Evolutionary conservation across 305 asterid species (phyloP), one percentile per base, ranked within the genome.

Genomic region (Fraxinus sp.): DNA sequence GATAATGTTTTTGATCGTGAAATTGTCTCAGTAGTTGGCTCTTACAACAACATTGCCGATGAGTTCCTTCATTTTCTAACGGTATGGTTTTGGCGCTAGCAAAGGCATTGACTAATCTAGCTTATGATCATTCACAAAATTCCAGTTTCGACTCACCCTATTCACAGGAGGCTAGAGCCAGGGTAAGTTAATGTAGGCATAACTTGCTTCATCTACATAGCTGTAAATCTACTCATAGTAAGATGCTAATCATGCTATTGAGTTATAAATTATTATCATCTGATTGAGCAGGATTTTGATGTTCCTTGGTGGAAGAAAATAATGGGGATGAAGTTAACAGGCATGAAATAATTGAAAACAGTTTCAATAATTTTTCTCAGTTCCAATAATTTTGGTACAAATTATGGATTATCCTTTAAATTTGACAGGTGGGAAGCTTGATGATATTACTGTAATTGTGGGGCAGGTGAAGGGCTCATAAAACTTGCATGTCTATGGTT

Each of bases 241-340:
- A 14, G 32, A 22, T 22, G 24, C n/a, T n/a, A n/a, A n/a, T n/a
- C n/a, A 10, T 39, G 59, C 14, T 22, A 24, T 64, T 7, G 55
- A 16, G 71, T 64, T 20, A 3, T 20, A 59, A 66, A 16, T 13
- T 68, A 20, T 70, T 28, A 0, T 73, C 44, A 32, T 78, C 30
- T 71, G 85, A 32, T 28, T 80, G 76, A 32, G 57, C 90, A 94
- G 98, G 98, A 95, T 22, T 86, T 90, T 78, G 97, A 92, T 74
- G 95, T 92, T 83, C 98, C 98, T n/a, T 91, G 91, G 94, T 93
- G 96, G 94, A 95, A 93, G 91, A 95, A 92, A 86, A 44, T 81
- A 11, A 52, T 95, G 86, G 96, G 96, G 79, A 90, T 89, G 98
- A 91, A 90, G 87, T 85, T 94, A 78, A 93, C 96, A 89, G 97